Evolutionary conservation across 164 flowering plant species (phyloP), one percentile per base, ranked within the genome.

Genomic region (Macadamia tetraphylla): DNA sequence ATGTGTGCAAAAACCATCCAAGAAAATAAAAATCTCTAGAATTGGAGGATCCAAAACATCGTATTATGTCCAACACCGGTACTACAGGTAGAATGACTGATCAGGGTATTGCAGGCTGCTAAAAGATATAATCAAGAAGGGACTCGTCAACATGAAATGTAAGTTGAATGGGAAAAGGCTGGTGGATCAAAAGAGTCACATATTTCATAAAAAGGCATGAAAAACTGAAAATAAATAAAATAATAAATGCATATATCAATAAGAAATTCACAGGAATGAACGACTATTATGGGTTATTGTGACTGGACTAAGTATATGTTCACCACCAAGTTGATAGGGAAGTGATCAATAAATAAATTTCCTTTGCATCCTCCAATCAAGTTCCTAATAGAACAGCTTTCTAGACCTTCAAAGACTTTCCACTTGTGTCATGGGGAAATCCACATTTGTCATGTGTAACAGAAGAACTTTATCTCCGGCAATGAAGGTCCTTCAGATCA

Each of bases 351-450:
- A 67, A 67, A 75, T 62, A 59, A 55, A 40, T 74, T 65, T 77
- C 73, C 69, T 52, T 70, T 48, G 70, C 75, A 78, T 70, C 71
- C 74, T 35, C 43, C 40, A 23, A 42, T 71, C 74, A 66, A 67
- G 71, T 70, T 70, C 72, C 74, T 72, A 67, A 62, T 62, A 60
- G 79, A 76, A 64, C 62, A 63, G 42, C 64, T 70, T 75, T 69
- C 65, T 69, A 64, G 67, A 59, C 62, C 77, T 74, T 74, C 74
- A 62, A 63, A 69, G 10, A 57, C 6, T 65, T 63, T 35, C 67
- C 43, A 64, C 58, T 66, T 74, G 79, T 75, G 81, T 70, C 86
- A 83, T 82, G 86, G 63, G 82, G 81, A 79, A 72, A 77, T 72
- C 83, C 81, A 74, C 77, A 71, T 70, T 72, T 72, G 69, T 75